Percentiles rank a stretch among this genome's conserved stretches.
phyloP scores from a whole-genome alignment of 352 stramenopile species.

The Phytophthora pistaciae region DNA sequence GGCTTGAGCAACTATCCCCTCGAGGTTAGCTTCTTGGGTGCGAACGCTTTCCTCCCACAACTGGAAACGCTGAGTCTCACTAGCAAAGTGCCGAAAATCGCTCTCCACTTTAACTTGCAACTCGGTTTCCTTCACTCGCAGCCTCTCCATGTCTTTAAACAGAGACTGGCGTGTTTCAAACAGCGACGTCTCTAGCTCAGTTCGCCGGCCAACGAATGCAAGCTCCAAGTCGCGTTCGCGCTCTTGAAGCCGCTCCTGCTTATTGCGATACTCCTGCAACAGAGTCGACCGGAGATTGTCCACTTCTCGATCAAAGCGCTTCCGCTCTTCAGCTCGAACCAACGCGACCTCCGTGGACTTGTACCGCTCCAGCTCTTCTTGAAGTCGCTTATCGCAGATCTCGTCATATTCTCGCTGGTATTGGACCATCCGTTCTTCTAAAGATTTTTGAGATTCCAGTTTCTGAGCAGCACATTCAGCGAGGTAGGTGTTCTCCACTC shows the following conservation, averaged over 20 bases:
- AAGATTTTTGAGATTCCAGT: conserved; percentile 38
- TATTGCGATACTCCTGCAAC: conserved; percentile 59
- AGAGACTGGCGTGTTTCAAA: conserved; percentile 72
- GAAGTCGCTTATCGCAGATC: conserved; percentile 57
- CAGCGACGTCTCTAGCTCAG: conserved; percentile 67
- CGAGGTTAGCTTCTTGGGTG: conserved; percentile 56
- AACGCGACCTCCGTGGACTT: conserved; percentile 61
- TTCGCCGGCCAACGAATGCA: conserved; percentile 53
- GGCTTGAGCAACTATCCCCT: conserved; percentile 47
- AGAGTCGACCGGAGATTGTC: conserved; percentile 52
- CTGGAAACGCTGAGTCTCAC: conserved; percentile 57
- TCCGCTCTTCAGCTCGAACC: conserved; percentile 68
- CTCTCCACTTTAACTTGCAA: conserved; percentile 55
- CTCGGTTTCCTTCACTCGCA: conserved; percentile 61
- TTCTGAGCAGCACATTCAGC: conserved; percentile 52
- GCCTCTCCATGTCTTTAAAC: conserved; percentile 74
- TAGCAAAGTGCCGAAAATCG: conserved; percentile 54
- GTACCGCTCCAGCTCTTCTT: conserved; percentile 67
- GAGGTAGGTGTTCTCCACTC: conserved; percentile 72
- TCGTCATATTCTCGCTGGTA: conserved; percentile 79
- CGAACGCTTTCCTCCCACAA: conserved; percentile 56
- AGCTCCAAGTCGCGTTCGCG: conserved; percentile 72
- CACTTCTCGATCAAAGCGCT: conserved; percentile 59
- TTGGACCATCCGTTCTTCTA: conserved; percentile 71
- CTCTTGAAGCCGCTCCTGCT: conserved; percentile 57